Base-by-base conservation (phyloP, 2,329 filamentous ascomycete genomes). In the Sporothrix pallida region DNA sequence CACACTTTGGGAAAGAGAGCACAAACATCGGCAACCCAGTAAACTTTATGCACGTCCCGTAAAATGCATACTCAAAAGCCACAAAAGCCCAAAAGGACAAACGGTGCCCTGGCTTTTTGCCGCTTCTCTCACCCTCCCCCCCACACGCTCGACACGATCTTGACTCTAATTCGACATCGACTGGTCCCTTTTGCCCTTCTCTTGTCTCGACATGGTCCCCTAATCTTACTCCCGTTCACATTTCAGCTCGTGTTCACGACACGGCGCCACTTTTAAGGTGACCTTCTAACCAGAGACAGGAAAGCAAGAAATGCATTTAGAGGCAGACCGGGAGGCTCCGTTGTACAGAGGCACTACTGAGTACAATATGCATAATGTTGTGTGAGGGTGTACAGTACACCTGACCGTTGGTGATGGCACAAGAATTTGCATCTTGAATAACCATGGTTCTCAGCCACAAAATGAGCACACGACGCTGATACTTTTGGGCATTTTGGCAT, bases 41-140 rank as follows among this genome's bases (percentile, higher is more conserved):
- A 37, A 37, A 31, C 56, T 60, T 60, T 17, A 60, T 60, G 56
- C 56, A 60, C 26, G 56, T 7, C 26, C 56, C 56, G 56, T 60
- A 60, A 60, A 37, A 7, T 37, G 31, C 31, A 37, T 37, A 37
- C 31, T 6, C 4, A 37, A 37, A 37, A 37, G 31, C 31, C 31
- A 37, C 31, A 37, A 6, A 37, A 37, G 31, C 31, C 31, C 31
- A 37, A 37, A 37, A 37, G 20, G 13, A 8, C 26, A 60, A 60
- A 31, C 54, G 10, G 23, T 6, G 5, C 56, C 23, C 56, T 37
- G n/a, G 60, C 31, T 20, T 20, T 23, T 44, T 17, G 8, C 31
- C 31, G 31, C 31, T 44, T 9, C 31, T 63, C 15, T 20, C 60
- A 20, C 60, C 31, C 56, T 13, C 17, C 13, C 37, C 58, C 37